Evolutionary conservation across 208 protist genomes (phyloP), one percentile per base, ranked within the genome.

Genomic region (Angomonas desouzai): DNA sequence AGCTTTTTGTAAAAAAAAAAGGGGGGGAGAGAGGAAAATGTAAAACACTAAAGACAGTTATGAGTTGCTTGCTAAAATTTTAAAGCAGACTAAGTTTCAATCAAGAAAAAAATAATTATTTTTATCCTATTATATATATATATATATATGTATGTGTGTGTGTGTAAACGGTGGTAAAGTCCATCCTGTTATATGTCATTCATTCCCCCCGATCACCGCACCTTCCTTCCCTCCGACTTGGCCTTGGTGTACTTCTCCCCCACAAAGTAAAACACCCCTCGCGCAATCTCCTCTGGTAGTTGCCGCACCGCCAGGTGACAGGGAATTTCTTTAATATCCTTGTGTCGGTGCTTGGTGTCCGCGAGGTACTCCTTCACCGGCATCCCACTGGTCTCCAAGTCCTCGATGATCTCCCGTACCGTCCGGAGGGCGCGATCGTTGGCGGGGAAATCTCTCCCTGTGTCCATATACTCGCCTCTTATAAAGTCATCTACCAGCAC

Each of bases 381-480:
- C 57, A 47, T 66, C 3, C 86, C 86, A 10, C 59, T 78, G 32
- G 57, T 63, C 57, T 95, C 77, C 1, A 95, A 60, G 32, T 95
- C 89, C 33, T 80, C 63, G 49, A 95, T 80, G 59, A 95, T 89
- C 0, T 53, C 43, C 71, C 74, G 79, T 28, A 95, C 66, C 10
- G 81, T 90, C 53, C 68, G 74, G 57, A 95, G 67, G 28, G 86
- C 89, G 48, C 82, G 68, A 62, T 95, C 89, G 60, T 93, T 88
- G 1, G 73, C 58, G 2, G 89, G 89, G 73, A 85, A 74, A 64
- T 95, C 89, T 62, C 86, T 81, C 1, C 84, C 86, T 22, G 75
- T 89, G 66, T 95, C 86, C 86, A 95, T 93, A 71, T 93, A 93
- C 81, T 95, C 89, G 20, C 82, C 89, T 22, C 89, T 83, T 56